Evolutionary conservation across 345 rosid genomes (phyloP), one percentile per base, ranked within the genome.

Genomic region (Eucalyptus curtisii): DNA sequence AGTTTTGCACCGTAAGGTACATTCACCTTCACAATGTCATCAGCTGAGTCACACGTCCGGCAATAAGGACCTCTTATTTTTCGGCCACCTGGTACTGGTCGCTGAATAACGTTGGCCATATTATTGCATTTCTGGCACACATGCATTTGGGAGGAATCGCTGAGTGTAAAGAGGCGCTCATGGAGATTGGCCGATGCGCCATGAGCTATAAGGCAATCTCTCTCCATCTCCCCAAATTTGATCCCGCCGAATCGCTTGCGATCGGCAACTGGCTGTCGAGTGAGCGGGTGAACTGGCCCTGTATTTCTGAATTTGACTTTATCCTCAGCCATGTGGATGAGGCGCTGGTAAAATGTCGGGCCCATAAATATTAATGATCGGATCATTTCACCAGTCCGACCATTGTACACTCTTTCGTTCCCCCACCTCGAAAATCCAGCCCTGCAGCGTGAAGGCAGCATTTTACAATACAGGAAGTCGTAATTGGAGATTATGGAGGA

Each of bases 401-500:
- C 99, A 50, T 95, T 93, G 89, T 93, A 97, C 37, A 96, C 94
- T 89, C 99, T 95, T 89, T 96, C 99, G 24, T 90, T 95, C 89
- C 99, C 99, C 98, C 97, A 96, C 91, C 95, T 93, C 55, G 96
- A 93, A 91, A 97, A 97, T 45, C 98, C 98, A 88, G 97, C 97
- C 89, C 99, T 98, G 92, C 87, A 85, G 85, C 52, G 24, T 76
- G 82, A 19, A 76, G 82, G 47, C 82, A 40, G 27, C 84, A 76
- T 76, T 76, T 76, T 10, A 76, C 84, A 40, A 76, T 1, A 40
- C 40, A 76, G 47, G 44, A 76, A 40, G 27, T 20, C 30, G 27
- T 20, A 40, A 40, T 52, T 12, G 61, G 59, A 86, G 87, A 86
- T 50, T 33, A 57, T 86, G 49, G 45, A 86, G 33, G 47, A 3